Evolutionary conservation across 371 early-diverging fungal species (phyloP).

Genomic region (Cokeromyces recurvatus): DNA sequence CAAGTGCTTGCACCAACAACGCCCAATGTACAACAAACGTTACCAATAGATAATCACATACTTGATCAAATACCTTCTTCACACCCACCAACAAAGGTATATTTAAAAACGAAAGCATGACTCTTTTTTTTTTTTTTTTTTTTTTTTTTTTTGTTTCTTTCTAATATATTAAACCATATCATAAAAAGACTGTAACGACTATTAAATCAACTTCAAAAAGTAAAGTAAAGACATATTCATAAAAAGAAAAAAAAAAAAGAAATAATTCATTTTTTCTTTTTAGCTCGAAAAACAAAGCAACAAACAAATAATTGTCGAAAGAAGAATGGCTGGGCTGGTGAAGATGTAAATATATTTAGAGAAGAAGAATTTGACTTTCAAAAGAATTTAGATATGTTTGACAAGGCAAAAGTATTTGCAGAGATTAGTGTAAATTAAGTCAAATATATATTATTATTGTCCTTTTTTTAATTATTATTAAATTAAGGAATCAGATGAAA

Average conservation of each 20-base stretch:
- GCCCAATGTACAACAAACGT: conserved; percentile 3
- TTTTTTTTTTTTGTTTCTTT: no score
- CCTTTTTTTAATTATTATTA: no score
- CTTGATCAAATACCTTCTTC: conserved; percentile 10
- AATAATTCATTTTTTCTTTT: neutral
- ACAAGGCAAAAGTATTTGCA: conserved; percentile 77
- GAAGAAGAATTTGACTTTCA: conserved; percentile 83
- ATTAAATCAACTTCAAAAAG: conserved; percentile 11
- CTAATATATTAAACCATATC: no score
- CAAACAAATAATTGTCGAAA: no score
- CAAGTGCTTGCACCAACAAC: conserved; percentile 36
- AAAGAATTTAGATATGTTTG: conserved; percentile 69
- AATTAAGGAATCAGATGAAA: conserved; percentile 59
- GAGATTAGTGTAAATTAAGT: conserved; percentile 61
- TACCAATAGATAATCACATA: conserved; percentile 15
- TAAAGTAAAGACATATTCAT: neutral
- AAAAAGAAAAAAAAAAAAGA: neutral
- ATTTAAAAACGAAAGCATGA: neutral
- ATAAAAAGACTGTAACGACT: neutral
- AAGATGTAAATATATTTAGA: conserved; percentile 54
- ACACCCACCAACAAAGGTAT: neutral
- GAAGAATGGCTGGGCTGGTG: conserved; percentile 52
- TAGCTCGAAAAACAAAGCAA: conserved; percentile 16
- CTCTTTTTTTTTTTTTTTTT: neutral
- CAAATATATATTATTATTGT: neutral